phyloP scores from a whole-genome alignment of 305 asterid genomes.

The Rubia tinctorum region DNA sequence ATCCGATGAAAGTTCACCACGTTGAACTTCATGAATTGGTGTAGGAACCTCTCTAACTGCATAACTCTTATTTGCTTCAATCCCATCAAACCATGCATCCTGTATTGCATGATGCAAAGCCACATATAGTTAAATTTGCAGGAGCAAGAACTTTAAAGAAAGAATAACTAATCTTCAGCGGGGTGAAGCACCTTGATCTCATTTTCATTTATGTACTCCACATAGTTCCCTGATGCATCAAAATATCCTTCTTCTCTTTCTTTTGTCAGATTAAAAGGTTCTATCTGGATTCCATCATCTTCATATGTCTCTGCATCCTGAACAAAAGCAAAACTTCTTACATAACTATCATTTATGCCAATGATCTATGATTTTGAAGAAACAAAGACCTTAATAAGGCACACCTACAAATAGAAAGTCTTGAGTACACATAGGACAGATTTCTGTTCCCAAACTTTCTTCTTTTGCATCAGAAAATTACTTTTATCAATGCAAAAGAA shows the following conservation, averaged over 20 bases:
- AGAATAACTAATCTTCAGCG: neutral
- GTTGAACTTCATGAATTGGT: conserved; percentile 39
- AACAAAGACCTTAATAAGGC: too few species aligned
- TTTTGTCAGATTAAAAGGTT: conserved; percentile 80
- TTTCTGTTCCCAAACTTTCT: neutral
- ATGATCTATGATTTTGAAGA: conserved; percentile 1
- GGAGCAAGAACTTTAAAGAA: neutral
- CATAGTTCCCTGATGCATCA: conserved; percentile 84
- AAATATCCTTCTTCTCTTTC: conserved; percentile 98
- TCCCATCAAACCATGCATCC: conserved; percentile 99
- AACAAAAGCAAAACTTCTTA: conserved; percentile 24
- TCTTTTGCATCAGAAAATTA: neutral
- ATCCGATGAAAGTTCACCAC: conserved; percentile 58
- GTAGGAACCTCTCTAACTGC: conserved; percentile 29
- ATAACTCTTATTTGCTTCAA: conserved; percentile 46
- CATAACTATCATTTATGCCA: conserved; percentile 12
- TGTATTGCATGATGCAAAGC: conserved; percentile 26
- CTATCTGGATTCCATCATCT: conserved; percentile 72
- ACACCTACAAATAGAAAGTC: neutral
- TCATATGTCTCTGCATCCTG: conserved; percentile 74
- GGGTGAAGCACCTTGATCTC: conserved; percentile 61
- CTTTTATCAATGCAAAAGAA: neutral
- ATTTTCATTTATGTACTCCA: conserved; percentile 59
- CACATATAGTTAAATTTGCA: neutral
- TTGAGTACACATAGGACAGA: neutral